phyloP scores from a whole-genome alignment of 78 protist genomes.

The Tieghemostelium lacteum region DNA sequence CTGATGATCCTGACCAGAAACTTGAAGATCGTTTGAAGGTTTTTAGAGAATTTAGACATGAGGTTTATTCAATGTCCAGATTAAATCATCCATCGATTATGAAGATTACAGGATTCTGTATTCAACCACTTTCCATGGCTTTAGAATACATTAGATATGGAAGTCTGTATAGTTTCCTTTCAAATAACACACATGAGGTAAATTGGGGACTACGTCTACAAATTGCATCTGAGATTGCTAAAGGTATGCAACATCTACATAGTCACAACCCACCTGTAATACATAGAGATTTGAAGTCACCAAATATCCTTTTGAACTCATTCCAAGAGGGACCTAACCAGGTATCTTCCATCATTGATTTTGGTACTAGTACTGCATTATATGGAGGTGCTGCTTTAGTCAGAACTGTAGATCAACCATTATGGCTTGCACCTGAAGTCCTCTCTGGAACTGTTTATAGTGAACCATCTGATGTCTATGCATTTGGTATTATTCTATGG shows the following conservation, averaged over 20 bases:
- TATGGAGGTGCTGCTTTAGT: conserved; percentile 68
- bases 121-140: conserved; percentile 82
- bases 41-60: conserved; percentile 79
- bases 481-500: conserved; percentile 83
- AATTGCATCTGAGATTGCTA: conserved; percentile 87
- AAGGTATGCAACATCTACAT: conserved; percentile 92
- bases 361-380: conserved; percentile 49
- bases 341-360: conserved; percentile 54
- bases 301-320: conserved; percentile 82
- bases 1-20: neutral
- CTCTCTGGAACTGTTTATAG: conserved; percentile 36
- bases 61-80: conserved; percentile 62
- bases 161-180: conserved; percentile 59
- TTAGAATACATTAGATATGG: conserved; percentile 83
- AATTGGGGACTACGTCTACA: conserved; percentile 70
- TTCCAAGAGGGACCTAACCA: conserved; percentile 28
- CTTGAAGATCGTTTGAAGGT: conserved; percentile 62
- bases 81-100: conserved; percentile 76
- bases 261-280: conserved; percentile 78
- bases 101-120: conserved; percentile 72
- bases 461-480: conserved; percentile 78
- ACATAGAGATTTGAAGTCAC: conserved; percentile 89
- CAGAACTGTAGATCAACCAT: conserved; percentile 80
- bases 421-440: conserved; percentile 80
- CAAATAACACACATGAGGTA: conserved; percentile 28